Percentiles rank a stretch among this genome's conserved stretches.
phyloP scores from a whole-genome alignment of 306 rosid genomes.

The Prunus fruticosa region DNA sequence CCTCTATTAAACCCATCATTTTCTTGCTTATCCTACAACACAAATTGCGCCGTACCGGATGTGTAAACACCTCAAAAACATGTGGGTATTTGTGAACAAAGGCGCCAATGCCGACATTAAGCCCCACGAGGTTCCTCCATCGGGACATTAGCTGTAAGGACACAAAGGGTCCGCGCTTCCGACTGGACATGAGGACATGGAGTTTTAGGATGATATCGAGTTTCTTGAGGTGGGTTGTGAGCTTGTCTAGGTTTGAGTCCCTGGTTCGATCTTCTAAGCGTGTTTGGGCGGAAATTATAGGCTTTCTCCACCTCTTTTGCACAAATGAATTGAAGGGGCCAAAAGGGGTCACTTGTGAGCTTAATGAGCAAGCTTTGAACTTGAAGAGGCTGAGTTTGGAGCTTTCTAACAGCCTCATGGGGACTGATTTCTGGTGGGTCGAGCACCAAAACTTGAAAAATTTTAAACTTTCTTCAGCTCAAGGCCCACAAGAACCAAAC shows the following conservation, averaged over 20 bases:
- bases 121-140: slow-evolving; percentile 55
- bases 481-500: background rate
- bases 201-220: slow-evolving; percentile 46
- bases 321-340: slow-evolving; percentile 41
- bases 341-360: slow-evolving; percentile 24
- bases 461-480: background rate
- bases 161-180: slow-evolving; percentile 61
- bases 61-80: slow-evolving; percentile 58
- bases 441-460: background rate
- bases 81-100: slow-evolving; percentile 62
- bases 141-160: slow-evolving; percentile 68
- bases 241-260: slow-evolving; percentile 59
- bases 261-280: slow-evolving; percentile 62
- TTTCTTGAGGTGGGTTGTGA: slow-evolving; percentile 39
- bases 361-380: slow-evolving; percentile 5
- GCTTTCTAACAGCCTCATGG: slow-evolving; percentile 32
- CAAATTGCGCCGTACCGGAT: slow-evolving; percentile 47
- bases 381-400: slow-evolving; percentile 18
- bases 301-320: slow-evolving; percentile 70
- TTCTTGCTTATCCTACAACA: slow-evolving; percentile 52
- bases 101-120: slow-evolving; percentile 43
- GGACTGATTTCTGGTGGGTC: background rate
- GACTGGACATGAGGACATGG: slow-evolving; percentile 41
- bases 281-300: slow-evolving; percentile 56
- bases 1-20: slow-evolving; percentile 37